Evolutionary conservation across 1,284 basidiomycete genomes (phyloP), one percentile per base, ranked within the genome.

Genomic region (Hymenochaete sp.): DNA sequence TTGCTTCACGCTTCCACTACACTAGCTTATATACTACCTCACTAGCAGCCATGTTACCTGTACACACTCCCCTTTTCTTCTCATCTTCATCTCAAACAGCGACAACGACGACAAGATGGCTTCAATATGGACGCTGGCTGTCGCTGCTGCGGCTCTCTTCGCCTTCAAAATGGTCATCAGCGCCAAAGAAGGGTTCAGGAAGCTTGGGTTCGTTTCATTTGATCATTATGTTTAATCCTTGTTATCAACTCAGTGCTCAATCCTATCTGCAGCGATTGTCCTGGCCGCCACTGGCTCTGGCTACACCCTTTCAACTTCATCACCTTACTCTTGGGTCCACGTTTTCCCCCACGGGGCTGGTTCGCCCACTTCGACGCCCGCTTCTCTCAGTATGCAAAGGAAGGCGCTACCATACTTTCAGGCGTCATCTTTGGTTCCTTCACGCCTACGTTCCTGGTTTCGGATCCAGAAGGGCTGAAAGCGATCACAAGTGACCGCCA

Each of bases 401-500:
- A 44, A 38, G 41, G 41, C 24, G 44, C 41, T 26, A 44, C 47
- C 8, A 48, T 48, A 16, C 36, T 48, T 7, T 43, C 40, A n/a
- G 36, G 25, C 11, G 27, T 42, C 14, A 27, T 43, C 10, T 26
- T 48, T 3, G 38, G 47, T 41, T 41, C 43, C 28, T 41, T 37
- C 6, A 44, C 42, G n/a, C 47, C 46, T 11, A 44, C 40, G 27
- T 48, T 43, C 18, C 39, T 41, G 47, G 35, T 48, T n/a, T 41
- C 47, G 11, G 42, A 48, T 44, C 42, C 47, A 3, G 36, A 48
- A 4, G 35, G 42, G 14, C 31, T 48, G 24, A 48, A 44, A 26
- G 27, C 29, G 8, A 29, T 48, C 26, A 43, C 46, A 5, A 38
- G 42, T 5, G 42, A 48, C 28, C 40, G 47, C 14, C 41, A 43